phyloP scores from a whole-genome alignment of 73 alveolate genomes.

The Paraurostyla sp. region DNA sequence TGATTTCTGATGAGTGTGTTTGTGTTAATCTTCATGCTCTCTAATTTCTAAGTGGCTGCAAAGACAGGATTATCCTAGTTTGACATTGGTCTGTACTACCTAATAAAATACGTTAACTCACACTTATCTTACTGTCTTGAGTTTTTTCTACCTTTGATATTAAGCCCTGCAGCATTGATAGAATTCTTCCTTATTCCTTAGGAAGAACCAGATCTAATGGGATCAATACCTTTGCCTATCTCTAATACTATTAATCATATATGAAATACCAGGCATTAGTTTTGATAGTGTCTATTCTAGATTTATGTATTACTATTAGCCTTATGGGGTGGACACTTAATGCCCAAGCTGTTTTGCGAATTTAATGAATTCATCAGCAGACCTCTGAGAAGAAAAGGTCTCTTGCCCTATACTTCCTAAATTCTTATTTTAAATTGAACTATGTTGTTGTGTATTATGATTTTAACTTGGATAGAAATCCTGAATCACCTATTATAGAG shows the following conservation, averaged over 20 bases:
- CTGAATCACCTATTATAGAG: neutral
- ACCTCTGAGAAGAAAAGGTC: neutral
- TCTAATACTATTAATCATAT: neutral
- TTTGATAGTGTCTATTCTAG: neutral
- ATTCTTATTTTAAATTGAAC: too few species aligned
- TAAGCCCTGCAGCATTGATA: neutral
- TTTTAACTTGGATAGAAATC: neutral
- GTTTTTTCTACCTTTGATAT: neutral
- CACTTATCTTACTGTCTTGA: neutral
- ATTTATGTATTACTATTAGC: neutral
- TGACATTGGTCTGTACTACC: neutral
- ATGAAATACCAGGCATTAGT: neutral
- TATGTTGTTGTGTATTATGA: too few species aligned
- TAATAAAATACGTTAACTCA: neutral
- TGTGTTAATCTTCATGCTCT: neutral
- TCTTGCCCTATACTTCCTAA: too few species aligned
- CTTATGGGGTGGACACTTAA: conserved; percentile 29
- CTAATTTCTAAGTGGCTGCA: too few species aligned
- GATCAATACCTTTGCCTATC: neutral
- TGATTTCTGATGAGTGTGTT: neutral
- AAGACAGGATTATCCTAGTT: neutral
- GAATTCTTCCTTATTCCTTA: conserved; percentile 12
- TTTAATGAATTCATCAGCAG: conserved; percentile 31
- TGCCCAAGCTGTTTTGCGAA: conserved; percentile 12
- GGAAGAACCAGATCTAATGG: conserved; percentile 11